Evolutionary conservation across 768 basidiomycete genomes (phyloP).

Genomic region (Termitomyces bulborhizus): DNA sequence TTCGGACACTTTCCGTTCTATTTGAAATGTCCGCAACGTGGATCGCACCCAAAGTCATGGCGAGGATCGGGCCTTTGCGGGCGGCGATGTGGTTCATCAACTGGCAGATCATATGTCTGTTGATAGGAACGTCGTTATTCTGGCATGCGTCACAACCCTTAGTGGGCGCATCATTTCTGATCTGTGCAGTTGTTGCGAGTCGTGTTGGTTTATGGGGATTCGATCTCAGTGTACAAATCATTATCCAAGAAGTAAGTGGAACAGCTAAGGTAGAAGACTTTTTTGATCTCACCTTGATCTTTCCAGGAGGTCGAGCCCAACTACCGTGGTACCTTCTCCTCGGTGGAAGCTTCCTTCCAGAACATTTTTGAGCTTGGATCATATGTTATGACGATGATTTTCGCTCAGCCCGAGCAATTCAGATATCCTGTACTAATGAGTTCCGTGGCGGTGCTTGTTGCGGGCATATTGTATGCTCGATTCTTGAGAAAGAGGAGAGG

Average conservation of each 20-base stretch:
- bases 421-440: constrained; percentile 19
- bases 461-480: constrained; percentile 13
- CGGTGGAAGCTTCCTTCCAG: constrained; percentile 21
- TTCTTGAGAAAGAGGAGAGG: constrained; percentile 20
- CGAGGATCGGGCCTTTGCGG: constrained; percentile 18
- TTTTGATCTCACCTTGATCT: neutral
- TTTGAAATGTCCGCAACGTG: constrained; percentile 23
- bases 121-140: constrained; percentile 14
- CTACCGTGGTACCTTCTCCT: constrained; percentile 19
- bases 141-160: constrained; percentile 6
- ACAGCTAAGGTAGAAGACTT: neutral
- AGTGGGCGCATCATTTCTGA: constrained; percentile 13
- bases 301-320: constrained; percentile 16
- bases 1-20: constrained; percentile 17
- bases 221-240: constrained; percentile 21
- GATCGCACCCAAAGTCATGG: constrained; percentile 19
- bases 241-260: constrained; percentile 20
- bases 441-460: constrained; percentile 10
- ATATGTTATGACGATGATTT: constrained; percentile 18
- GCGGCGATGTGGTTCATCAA: constrained; percentile 24
- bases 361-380: constrained; percentile 21
- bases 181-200: constrained; percentile 19
- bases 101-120: constrained; percentile 20
- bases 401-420: constrained; percentile 22
- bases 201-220: constrained; percentile 25